Base-by-base conservation (phyloP, 2,329 filamentous ascomycete genomes). In the Neonectria neomacrospora region DNA sequence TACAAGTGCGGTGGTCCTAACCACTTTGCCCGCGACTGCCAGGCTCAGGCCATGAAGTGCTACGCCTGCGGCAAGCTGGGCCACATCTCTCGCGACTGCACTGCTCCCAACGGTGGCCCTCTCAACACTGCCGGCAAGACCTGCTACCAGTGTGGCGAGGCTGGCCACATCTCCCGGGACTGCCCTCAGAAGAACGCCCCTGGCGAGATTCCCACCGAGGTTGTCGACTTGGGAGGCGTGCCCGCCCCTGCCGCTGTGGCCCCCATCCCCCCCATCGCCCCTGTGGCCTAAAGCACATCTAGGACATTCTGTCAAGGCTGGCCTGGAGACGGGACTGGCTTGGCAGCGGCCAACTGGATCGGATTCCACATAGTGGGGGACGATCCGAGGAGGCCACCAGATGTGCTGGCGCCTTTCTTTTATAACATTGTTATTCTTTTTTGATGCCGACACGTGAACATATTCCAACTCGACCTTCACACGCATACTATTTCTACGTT, bases 11-110 rank as follows among this genome's bases (percentile, higher is more conserved):
- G 89, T 71, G 89, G 95, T 34, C 96, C 96, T 64, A 99, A 99
- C 86, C 96, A 99, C 83, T 99, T 97, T 78, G 96, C 96, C 69
- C 92, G 96, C 70, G 96, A 99, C 77, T 99, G 96, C 86, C 96
- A 98, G 85, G 94, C 96, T 72, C 94, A 97, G 81, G 93, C 94
- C 67, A 97, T 97, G 93, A 97, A 97, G 85, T 97, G 94, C 86
- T 97, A 97, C 76, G 94, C 94, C 71, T 97, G 94, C 78, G 94
- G 94, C 78, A 97, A 97, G 85, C 89, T 97, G 72, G 93, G 93
- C 54, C 94, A 97, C 83, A 97, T 97, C 80, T 96, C 92, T 11
- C 85, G 86, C 74, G 96, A 99, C 81, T 99, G 96, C 86, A 97
- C 94, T 50, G 93, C 95, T 66, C 95, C 96, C 68, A 98, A 98